A percentile compares a stretch with the other conserved stretches of the same genome.
phyloP scores from a whole-genome alignment of 1,284 basidiomycete species.

The Irpex sp. region DNA sequence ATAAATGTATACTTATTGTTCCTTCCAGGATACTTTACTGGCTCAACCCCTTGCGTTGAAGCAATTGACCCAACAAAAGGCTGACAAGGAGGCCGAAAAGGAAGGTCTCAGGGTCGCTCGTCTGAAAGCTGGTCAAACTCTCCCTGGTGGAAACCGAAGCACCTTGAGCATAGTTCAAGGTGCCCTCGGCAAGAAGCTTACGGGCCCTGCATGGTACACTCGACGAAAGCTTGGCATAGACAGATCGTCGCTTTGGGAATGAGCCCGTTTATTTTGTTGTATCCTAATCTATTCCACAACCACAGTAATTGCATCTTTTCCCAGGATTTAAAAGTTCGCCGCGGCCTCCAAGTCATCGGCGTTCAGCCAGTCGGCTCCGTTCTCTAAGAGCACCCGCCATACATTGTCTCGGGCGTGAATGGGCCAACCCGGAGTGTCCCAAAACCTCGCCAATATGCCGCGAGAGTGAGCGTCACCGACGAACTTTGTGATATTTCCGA shows the following conservation, averaged over 20 bases:
- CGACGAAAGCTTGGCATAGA: constrained; percentile 34
- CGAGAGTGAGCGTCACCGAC: constrained; percentile 41
- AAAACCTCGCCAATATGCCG: constrained; percentile 48
- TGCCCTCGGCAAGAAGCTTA: constrained; percentile 26
- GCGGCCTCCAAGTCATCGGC: constrained; percentile 50
- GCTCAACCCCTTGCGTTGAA: constrained; percentile 31
- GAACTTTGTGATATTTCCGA: constrained; percentile 32
- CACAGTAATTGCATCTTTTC: constrained; percentile 5
- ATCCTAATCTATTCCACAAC: constrained; percentile 10
- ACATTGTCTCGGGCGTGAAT: constrained; percentile 40
- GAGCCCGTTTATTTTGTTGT: constrained; percentile 20
- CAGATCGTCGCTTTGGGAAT: constrained; percentile 27
- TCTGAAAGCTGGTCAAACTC: constrained; percentile 31
- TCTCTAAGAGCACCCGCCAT: constrained; percentile 39
- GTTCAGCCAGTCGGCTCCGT: constrained; percentile 52
- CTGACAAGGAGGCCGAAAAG: constrained; percentile 19
- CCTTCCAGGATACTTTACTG: constrained; percentile 29
- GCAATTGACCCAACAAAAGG: constrained; percentile 17
- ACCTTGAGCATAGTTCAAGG: constrained; percentile 30
- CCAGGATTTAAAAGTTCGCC: constrained; percentile 30
- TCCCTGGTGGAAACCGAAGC: constrained; percentile 30
- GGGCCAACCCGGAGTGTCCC: constrained; percentile 52
- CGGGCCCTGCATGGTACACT: constrained; percentile 25
- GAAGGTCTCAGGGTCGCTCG: constrained; percentile 24
- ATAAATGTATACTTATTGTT: neutral